phyloP scores from a whole-genome alignment of 2,329 filamentous ascomycete species.

The Pseudopyricularia javanii region DNA sequence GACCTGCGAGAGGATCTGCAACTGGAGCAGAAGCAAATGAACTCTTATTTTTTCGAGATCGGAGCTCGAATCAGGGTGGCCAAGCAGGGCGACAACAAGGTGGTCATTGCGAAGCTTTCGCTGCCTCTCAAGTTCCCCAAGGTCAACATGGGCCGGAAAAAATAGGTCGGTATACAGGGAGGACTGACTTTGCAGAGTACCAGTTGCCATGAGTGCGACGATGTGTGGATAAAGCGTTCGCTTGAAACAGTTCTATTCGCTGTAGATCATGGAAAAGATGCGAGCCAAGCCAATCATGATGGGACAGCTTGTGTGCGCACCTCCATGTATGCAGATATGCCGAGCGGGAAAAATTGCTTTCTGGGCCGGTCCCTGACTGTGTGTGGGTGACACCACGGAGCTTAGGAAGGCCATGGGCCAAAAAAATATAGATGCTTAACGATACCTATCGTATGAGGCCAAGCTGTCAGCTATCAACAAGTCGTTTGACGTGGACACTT shows the following conservation, averaged over 20 bases:
- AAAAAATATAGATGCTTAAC: too few species aligned
- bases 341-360: neutral
- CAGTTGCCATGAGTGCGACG: neutral
- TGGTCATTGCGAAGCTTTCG: slow-evolving; percentile 54
- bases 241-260: neutral
- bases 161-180: neutral
- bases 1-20: slow-evolving; percentile 60
- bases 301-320: too few species aligned
- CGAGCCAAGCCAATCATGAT: neutral
- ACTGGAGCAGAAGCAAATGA: slow-evolving; percentile 58
- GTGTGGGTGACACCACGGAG: too few species aligned
- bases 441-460: too few species aligned
- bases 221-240: neutral
- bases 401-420: too few species aligned
- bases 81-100: slow-evolving; percentile 42
- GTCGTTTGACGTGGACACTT: too few species aligned
- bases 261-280: neutral
- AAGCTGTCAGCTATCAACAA: too few species aligned
- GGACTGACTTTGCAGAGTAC: neutral
- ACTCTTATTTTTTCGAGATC: slow-evolving; percentile 63
- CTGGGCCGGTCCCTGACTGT: neutral
- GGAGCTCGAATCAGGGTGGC: slow-evolving; percentile 54
- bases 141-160: slow-evolving; percentile 11
- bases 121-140: slow-evolving; percentile 79
- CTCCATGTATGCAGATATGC: neutral